A percentile compares a stretch with the other conserved stretches of the same genome.
phyloP scores from a whole-genome alignment of 2,329 filamentous ascomycete species.

The Phialocephala sp. region DNA sequence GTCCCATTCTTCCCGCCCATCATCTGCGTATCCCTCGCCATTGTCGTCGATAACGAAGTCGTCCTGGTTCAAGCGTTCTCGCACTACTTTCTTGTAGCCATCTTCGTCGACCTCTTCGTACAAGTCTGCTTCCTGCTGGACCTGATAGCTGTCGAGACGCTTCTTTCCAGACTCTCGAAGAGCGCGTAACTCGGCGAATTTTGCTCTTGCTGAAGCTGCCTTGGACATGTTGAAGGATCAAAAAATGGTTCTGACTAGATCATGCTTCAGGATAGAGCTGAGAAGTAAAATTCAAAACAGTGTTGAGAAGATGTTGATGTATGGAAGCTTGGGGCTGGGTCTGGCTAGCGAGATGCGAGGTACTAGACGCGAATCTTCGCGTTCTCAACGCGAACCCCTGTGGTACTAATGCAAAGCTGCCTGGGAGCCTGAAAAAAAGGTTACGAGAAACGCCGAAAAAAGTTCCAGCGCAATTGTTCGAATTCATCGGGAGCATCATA shows the following conservation, averaged over 20 bases:
- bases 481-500: neutral
- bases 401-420: conserved; percentile 4
- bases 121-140: conserved; percentile 81
- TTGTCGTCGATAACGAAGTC: conserved; percentile 99
- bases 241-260: conserved; percentile 20
- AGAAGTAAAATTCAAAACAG: conserved; percentile 11
- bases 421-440: conserved; percentile 1
- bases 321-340: conserved; percentile 13
- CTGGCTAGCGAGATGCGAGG: conserved; percentile 1
- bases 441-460: neutral
- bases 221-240: conserved; percentile 41
- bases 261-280: conserved; percentile 21
- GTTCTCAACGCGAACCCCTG: conserved; percentile 31
- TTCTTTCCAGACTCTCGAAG: conserved; percentile 91
- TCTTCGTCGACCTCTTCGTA: conserved; percentile 98
- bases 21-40: conserved; percentile 94
- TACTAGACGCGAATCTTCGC: conserved; percentile 16
- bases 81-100: conserved; percentile 94
- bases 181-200: conserved; percentile 80
- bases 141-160: conserved; percentile 83
- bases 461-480: neutral
- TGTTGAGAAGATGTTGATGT: conserved; percentile 5
- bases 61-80: conserved; percentile 86
- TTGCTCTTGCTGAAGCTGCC: conserved; percentile 45
- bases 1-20: conserved; percentile 92